Evolutionary conservation across 2,329 filamentous ascomycete genomes (phyloP).

Genomic region (Sarocladium brachiariae): DNA sequence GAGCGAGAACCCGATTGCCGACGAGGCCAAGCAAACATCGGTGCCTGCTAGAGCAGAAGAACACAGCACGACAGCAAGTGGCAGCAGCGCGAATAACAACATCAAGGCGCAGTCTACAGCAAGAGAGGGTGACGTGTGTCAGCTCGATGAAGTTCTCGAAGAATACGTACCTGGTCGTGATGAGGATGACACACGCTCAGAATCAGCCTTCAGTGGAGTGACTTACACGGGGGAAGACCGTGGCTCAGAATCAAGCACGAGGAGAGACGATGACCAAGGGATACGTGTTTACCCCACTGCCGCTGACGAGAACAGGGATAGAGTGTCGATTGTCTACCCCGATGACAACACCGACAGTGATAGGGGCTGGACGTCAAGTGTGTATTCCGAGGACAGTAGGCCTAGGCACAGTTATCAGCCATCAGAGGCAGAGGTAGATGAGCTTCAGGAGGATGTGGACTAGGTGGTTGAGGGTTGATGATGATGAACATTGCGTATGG

Average conservation of each 20-base stretch:
- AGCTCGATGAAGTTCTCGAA: neutral
- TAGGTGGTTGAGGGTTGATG: too few species aligned
- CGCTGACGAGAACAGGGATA: neutral
- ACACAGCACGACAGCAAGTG: neutral
- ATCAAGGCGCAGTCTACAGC: neutral
- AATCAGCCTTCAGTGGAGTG: neutral
- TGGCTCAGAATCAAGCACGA: neutral
- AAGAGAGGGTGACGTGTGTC: neutral
- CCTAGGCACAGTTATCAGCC: neutral
- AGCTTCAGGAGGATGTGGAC: neutral
- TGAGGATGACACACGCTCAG: constrained; percentile 1
- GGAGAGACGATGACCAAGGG: neutral
- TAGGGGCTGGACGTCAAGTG: neutral
- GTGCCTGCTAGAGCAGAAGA: neutral
- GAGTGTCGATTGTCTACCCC: neutral
- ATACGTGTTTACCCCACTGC: neutral
- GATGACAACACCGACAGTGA: neutral
- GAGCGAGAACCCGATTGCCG: too few species aligned
- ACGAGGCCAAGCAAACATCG: neutral
- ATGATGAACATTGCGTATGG: too few species aligned
- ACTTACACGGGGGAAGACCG: neutral
- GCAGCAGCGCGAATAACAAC: neutral
- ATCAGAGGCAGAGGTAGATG: neutral
- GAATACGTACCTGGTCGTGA: neutral
- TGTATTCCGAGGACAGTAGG: constrained; percentile 1